Evolutionary conservation across 352 stramenopile genomes (phyloP), one percentile per base, ranked within the genome.

Genomic region (Pythium insidiosum): DNA sequence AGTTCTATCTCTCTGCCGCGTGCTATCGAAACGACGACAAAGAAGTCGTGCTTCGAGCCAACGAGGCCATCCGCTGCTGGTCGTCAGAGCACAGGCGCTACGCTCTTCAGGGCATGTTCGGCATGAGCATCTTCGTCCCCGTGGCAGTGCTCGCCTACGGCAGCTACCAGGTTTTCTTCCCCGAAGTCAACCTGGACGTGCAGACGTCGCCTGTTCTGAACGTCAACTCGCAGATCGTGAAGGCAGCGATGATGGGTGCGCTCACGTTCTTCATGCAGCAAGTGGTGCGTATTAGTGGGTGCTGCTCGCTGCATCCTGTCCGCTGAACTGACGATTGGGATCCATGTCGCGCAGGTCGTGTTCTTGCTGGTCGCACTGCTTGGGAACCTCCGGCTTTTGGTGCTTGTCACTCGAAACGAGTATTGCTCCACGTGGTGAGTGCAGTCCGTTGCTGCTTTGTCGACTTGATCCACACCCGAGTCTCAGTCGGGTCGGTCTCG

Each of bases 111-210:
- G 61, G 61, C 10, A 63, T 71, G 57, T 52, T 65, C n/a, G 53
- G 61, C 21, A 71, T 71, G 53, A 61, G 53, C 38, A 19, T 64
- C 19, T 71, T 71, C 26, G 49, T 67, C n/a, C 57, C 57, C 15
- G 47, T 67, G 0, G 57, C 61, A 1, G 57, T 71, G 23, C 54
- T 71, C 7, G 57, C 57, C 15, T 66, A 61, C 22, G 57, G 61
- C 15, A 71, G 61, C 26, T 66, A 71, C 30, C 61, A 71, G 34
- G 49, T 71, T 0, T 66, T 66, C 24, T 65, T 72, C 33, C 62
- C 58, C 0, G 54, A 72, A 34, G 46, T 72, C 6, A 66, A 72
- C 25, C 54, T 72, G 19, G 62, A 72, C 15, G 61, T 68, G 15
- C 58, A 72, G 37, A 60, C 53, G 2, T 68, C 58, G 13, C 58